phyloP scores from a whole-genome alignment of 169 alveolate species.

The Eimeria praecox region DNA sequence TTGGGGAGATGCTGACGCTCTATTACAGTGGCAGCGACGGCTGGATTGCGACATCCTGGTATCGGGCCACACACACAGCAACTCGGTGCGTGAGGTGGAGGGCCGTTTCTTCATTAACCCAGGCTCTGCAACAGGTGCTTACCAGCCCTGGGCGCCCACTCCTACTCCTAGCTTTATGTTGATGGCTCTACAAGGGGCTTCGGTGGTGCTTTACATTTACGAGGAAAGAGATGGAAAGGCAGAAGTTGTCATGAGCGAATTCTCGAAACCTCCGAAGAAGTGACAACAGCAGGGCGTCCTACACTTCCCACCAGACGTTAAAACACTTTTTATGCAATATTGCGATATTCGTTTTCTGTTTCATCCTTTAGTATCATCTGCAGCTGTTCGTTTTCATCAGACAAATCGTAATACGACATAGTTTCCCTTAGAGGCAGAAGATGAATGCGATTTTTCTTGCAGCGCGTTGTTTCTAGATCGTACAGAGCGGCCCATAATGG shows the following conservation, averaged over 20 bases:
- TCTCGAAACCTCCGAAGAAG: conserved; percentile 80
- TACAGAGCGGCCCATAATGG: neutral
- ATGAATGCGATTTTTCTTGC: neutral
- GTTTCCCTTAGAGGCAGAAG: neutral
- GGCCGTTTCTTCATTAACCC: conserved; percentile 96
- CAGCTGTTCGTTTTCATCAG: neutral
- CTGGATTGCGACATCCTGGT: conserved; percentile 95
- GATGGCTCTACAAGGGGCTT: conserved; percentile 89
- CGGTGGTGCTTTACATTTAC: conserved; percentile 87
- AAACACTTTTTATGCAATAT: neutral
- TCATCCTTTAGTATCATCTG: neutral
- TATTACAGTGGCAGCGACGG: conserved; percentile 91
- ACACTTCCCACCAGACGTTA: neutral
- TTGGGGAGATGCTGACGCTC: conserved; percentile 96
- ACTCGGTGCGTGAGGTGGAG: conserved; percentile 88
- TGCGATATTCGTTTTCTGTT: neutral
- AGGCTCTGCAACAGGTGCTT: conserved; percentile 96
- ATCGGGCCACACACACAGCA: conserved; percentile 95
- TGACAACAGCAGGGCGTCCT: neutral
- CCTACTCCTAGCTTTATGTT: conserved; percentile 88
- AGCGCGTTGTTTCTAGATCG: neutral
- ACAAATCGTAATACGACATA: neutral
- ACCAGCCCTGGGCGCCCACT: conserved; percentile 84
- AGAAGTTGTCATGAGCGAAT: conserved; percentile 88
- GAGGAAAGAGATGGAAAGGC: conserved; percentile 89